Conservation (phyloP, 2,329 filamentous ascomycete genomes). For the Orbilia javanica region DNA sequence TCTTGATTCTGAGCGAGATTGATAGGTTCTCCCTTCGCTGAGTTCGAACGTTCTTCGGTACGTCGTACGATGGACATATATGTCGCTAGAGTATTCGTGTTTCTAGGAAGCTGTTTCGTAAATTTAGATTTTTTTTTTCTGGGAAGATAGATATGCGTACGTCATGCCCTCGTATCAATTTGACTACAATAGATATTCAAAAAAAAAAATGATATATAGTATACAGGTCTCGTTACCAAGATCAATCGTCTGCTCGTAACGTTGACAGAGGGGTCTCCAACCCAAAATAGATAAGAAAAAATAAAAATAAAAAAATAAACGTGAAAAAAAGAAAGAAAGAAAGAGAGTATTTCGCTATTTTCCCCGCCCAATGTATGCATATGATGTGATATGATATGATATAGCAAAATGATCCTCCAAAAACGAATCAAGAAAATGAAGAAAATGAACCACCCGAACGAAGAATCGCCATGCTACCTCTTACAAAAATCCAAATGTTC, state of each 20-base stretch:
- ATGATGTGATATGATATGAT: neutral
- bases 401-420: neutral
- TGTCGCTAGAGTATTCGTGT: neutral
- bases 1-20: neutral
- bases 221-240: slow-evolving; percentile 8
- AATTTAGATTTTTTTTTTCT: neutral
- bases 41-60: too few species aligned
- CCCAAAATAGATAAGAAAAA: neutral
- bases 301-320: too few species aligned
- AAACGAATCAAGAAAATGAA: neutral
- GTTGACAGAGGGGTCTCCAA: neutral
- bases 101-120: too few species aligned
- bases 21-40: neutral
- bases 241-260: neutral
- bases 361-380: neutral
- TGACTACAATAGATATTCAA: neutral
- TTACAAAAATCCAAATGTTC: slow-evolving; percentile 55
- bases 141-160: neutral
- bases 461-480: neutral
- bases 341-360: neutral
- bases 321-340: too few species aligned
- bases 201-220: neutral
- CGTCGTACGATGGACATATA: too few species aligned
- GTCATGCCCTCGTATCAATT: neutral
- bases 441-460: slow-evolving; percentile 1